Evolutionary conservation across 2,329 filamentous ascomycete genomes (phyloP), one percentile per base, ranked within the genome.

Genomic region (Chaetomium sp.): DNA sequence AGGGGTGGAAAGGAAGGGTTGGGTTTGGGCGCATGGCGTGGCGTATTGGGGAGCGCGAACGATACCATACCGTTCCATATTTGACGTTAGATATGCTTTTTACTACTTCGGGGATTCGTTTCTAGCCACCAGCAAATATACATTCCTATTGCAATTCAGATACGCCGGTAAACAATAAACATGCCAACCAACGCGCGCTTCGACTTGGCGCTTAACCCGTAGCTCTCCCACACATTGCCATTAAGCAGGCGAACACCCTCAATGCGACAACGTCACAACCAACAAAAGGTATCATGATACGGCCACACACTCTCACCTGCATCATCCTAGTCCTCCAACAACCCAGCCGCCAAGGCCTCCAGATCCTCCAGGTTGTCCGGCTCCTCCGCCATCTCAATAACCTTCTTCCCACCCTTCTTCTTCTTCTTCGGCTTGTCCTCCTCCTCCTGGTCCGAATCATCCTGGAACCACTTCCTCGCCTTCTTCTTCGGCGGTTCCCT

Each of bases 361-460:
- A 93, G 81, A 76, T 93, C 90, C 75, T 92, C 89, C 71, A 94
- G 78, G 50, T 90, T 93, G 77, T 93, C 89, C 13, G 90, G 90
- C 78, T 92, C 88, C 60, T 87, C 83, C 16, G 82, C 82, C 71
- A 86, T 82, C 78, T 85, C 84, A 72, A 89, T 82, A 55, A 87
- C 83, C 77, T 82, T 83, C 72, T 80, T 82, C 74, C 82, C 79
- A 62, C 79, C 79, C 73, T 78, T 80, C 51, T 73, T 73, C 72
- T 78, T 80, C 63, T 75, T 75, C 72, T 78, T 78, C 72, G 77
- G 80, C 82, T 89, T 78, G 16, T 83, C 81, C 65, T 69, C 72
- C 19, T 68, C 69, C 54, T 77, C 78, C 60, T 78, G 77, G 62
- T 73, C 77, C 53, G 83, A 81, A 57, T 82, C 81, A 16, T 82